Percentiles rank a stretch among this genome's conserved stretches.
Evolutionary conservation across 352 stramenopile species (phyloP).

Genomic region (Phytophthora fragariaefolia): DNA sequence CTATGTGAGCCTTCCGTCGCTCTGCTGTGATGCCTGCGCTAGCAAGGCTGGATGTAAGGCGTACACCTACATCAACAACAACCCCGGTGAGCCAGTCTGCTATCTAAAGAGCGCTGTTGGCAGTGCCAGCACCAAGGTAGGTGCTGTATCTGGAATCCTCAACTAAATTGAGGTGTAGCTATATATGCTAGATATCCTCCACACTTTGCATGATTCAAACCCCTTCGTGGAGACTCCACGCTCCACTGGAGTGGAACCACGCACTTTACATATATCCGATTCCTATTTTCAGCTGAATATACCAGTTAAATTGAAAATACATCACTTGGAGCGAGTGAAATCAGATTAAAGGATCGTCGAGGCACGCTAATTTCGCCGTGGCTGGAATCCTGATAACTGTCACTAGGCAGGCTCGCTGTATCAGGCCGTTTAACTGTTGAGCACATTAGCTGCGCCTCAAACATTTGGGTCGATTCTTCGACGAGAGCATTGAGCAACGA

Average conservation of each 20-base stretch:
- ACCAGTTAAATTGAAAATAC: slow-evolving; percentile 31
- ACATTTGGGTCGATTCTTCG: slow-evolving; percentile 43
- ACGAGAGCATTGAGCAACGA: slow-evolving; percentile 49
- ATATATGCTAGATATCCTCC: neutral
- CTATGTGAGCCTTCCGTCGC: slow-evolving; percentile 42
- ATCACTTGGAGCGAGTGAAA: slow-evolving; percentile 32
- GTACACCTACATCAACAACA: slow-evolving; percentile 58
- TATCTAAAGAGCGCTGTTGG: slow-evolving; percentile 43
- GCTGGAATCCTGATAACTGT: slow-evolving; percentile 26
- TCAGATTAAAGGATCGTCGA: slow-evolving; percentile 21
- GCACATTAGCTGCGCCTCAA: slow-evolving; percentile 42
- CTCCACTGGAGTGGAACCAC: too few species aligned
- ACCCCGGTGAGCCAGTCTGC: slow-evolving; percentile 29
- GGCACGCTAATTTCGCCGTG: slow-evolving; percentile 4
- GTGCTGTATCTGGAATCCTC: slow-evolving; percentile 43
- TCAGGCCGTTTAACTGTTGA: slow-evolving; percentile 6
- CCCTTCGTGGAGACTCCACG: too few species aligned
- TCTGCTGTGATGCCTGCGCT: slow-evolving; percentile 51
- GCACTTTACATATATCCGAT: too few species aligned
- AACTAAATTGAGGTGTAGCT: slow-evolving; percentile 30
- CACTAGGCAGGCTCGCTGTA: slow-evolving; percentile 13
- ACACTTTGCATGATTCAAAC: neutral
- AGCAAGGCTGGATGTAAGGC: slow-evolving; percentile 42
- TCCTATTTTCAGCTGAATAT: too few species aligned
- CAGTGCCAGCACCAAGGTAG: slow-evolving; percentile 23